A percentile compares a stretch with the other conserved stretches of the same genome.
phyloP scores from a whole-genome alignment of 2,329 filamentous ascomycete species.

The Sclerotinia nivalis region DNA sequence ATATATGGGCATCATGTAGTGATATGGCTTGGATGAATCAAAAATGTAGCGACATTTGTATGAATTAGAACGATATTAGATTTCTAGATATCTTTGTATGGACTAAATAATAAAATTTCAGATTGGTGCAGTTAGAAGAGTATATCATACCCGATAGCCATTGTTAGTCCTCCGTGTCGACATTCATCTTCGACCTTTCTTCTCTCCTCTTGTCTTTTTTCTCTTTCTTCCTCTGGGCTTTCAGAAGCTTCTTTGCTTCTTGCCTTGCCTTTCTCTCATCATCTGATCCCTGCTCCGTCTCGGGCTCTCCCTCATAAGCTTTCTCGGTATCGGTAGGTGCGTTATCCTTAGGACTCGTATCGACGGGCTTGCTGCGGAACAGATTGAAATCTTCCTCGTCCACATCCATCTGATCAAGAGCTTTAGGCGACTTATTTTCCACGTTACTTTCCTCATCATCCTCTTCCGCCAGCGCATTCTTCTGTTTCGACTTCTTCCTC shows the following conservation, averaged over 20 bases:
- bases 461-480: constrained; percentile 12
- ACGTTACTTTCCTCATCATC: constrained; percentile 1
- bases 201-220: constrained; percentile 22
- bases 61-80: not conserved
- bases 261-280: constrained; percentile 14
- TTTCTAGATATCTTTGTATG: not conserved
- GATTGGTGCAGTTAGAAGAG: not conserved
- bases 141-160: not conserved
- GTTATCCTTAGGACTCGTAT: constrained; percentile 9
- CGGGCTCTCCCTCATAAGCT: constrained; percentile 22
- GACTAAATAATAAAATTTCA: not conserved
- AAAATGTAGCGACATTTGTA: not conserved
- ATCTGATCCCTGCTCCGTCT: constrained; percentile 10
- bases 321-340: constrained; percentile 5
- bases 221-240: constrained; percentile 21
- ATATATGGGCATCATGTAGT: not conserved
- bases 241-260: constrained; percentile 19
- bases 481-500: constrained; percentile 24
- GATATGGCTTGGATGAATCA: not conserved
- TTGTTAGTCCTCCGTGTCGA: constrained; percentile 10
- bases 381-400: constrained; percentile 19
- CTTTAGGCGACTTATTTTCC: constrained; percentile 8
- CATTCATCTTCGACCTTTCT: constrained; percentile 16
- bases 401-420: constrained; percentile 19
- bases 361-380: constrained; percentile 22